A percentile compares a stretch with the other conserved stretches of the same genome.
Evolutionary conservation across 129 eudicot species (phyloP).

Genomic region (Dittrichia graveolens): DNA sequence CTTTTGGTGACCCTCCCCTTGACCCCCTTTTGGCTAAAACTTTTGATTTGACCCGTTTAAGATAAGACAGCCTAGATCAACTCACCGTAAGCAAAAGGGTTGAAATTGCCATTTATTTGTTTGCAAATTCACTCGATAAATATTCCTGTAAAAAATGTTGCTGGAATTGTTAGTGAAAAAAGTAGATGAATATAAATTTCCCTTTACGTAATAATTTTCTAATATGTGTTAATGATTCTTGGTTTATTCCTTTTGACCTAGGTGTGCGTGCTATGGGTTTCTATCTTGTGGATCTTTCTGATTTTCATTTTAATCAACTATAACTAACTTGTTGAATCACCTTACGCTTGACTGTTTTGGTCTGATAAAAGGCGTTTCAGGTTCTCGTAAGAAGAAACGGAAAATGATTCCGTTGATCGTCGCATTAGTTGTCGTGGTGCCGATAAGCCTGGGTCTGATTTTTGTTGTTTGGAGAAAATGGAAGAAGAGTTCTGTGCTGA

Average conservation of each 20-base stretch:
- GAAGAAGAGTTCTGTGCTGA: conserved; percentile 27
- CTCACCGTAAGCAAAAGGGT: neutral
- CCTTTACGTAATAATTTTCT: neutral
- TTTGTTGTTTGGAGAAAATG: conserved; percentile 27
- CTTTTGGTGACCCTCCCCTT: neutral
- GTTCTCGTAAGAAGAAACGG: conserved; percentile 29
- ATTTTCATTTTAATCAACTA: neutral
- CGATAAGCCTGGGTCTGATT: conserved; percentile 25
- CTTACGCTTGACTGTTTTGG: conserved; percentile 11
- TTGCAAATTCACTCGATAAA: neutral
- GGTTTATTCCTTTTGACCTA: conserved; percentile 1
- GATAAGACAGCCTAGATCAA: neutral
- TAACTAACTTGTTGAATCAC: conserved; percentile 20
- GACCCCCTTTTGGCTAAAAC: neutral
- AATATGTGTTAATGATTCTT: conserved; percentile 5
- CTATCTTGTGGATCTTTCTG: neutral
- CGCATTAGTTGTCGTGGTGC: neutral
- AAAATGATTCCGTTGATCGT: conserved; percentile 30
- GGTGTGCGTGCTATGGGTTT: neutral
- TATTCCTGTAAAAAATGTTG: neutral
- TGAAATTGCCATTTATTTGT: neutral
- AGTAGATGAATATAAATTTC: neutral
- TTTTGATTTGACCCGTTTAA: neutral
- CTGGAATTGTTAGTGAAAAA: neutral
- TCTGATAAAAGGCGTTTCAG: conserved; percentile 29